phyloP scores from a whole-genome alignment of 73 alveolate species.

The Uronychia setigera region DNA sequence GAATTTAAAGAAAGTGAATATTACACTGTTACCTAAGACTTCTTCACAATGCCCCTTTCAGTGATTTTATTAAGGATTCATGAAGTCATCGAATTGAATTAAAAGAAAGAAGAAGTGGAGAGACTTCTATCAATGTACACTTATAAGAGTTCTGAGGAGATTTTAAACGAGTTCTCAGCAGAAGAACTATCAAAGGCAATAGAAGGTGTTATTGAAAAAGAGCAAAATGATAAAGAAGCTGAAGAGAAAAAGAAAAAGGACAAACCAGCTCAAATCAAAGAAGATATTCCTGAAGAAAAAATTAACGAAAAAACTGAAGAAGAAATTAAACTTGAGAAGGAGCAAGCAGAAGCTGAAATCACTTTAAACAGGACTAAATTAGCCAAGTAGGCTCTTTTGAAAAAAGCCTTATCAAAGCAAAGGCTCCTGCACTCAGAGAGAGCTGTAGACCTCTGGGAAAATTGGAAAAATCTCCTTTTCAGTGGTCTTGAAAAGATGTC shows the following conservation, averaged over 20 bases:
- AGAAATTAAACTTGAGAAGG: background rate
- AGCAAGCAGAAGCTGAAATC: conserved; percentile 8
- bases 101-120: conserved; percentile 6
- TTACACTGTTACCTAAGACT: background rate
- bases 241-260: conserved; percentile 11
- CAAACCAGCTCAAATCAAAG: background rate
- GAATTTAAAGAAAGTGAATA: background rate
- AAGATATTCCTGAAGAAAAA: background rate
- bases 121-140: background rate
- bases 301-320: background rate
- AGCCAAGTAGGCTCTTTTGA: background rate
- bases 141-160: background rate
- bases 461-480: background rate
- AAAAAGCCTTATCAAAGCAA: background rate
- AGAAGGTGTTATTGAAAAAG: background rate
- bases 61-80: conserved; percentile 10
- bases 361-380: background rate
- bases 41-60: conserved; percentile 13
- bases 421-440: background rate
- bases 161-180: background rate
- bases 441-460: conserved; percentile 11
- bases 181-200: background rate
- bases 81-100: background rate
- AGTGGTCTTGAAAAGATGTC: background rate
- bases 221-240: background rate